Evolutionary conservation across 2,329 filamentous ascomycete genomes (phyloP).

Genomic region (Meredithiella fracta): DNA sequence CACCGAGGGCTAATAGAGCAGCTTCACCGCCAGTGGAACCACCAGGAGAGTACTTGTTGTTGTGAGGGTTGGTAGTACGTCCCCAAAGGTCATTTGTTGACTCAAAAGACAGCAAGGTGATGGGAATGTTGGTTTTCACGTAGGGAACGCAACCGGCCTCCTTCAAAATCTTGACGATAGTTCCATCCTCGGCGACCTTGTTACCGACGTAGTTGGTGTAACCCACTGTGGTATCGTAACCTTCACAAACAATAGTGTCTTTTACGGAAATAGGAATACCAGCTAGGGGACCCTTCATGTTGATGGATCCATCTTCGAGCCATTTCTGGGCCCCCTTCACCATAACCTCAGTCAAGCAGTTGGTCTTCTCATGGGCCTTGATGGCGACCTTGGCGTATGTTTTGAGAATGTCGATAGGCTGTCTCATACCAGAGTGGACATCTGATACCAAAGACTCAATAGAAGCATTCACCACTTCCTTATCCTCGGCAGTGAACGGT

Average conservation of each 20-base stretch:
- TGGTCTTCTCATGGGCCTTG: slow-evolving; percentile 70
- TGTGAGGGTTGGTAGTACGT: slow-evolving; percentile 65
- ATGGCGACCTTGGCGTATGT: slow-evolving; percentile 78
- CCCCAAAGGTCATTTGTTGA: slow-evolving; percentile 70
- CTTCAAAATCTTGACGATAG: slow-evolving; percentile 60
- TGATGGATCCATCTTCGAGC: slow-evolving; percentile 40
- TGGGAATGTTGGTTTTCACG: slow-evolving; percentile 80
- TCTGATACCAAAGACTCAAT: slow-evolving; percentile 64
- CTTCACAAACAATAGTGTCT: slow-evolving; percentile 61
- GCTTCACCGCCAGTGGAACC: slow-evolving; percentile 79
- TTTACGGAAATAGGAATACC: slow-evolving; percentile 80
- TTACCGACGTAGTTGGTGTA: slow-evolving; percentile 60
- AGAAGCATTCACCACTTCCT: slow-evolving; percentile 50
- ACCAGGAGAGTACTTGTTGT: slow-evolving; percentile 67
- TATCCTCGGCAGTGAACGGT: slow-evolving; percentile 47
- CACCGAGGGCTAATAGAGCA: slow-evolving; percentile 65
- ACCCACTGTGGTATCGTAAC: slow-evolving; percentile 69
- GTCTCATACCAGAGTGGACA: slow-evolving; percentile 52
- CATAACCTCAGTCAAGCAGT: slow-evolving; percentile 78
- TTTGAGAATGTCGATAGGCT: slow-evolving; percentile 57
- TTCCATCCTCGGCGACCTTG: slow-evolving; percentile 48
- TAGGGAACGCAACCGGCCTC: slow-evolving; percentile 81
- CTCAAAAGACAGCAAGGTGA: slow-evolving; percentile 76
- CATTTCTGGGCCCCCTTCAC: slow-evolving; percentile 63
- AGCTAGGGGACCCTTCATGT: slow-evolving; percentile 66